phyloP scores from a whole-genome alignment of 495 filamentous ascomycete species.

The Letharia lupina region DNA sequence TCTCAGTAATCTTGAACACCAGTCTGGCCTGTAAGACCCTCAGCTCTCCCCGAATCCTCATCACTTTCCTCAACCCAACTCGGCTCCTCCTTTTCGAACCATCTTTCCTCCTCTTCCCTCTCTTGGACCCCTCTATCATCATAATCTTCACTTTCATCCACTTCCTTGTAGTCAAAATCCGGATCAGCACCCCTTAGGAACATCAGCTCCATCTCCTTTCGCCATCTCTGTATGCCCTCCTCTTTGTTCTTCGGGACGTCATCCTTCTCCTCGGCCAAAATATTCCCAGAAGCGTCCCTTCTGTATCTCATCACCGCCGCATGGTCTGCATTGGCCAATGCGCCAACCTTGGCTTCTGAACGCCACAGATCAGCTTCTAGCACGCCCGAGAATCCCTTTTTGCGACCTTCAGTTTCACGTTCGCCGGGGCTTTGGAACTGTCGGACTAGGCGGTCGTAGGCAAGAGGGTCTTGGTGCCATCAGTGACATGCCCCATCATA shows the following conservation, averaged over 20 bases:
- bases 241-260: slow-evolving; percentile 51
- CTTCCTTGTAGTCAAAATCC: slow-evolving; percentile 64
- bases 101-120: slow-evolving; percentile 52
- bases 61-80: slow-evolving; percentile 47
- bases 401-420: slow-evolving; percentile 59
- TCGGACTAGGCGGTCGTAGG: slow-evolving; percentile 72
- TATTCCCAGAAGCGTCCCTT: slow-evolving; percentile 45
- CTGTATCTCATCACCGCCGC: slow-evolving; percentile 41
- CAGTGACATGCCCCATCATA: slow-evolving; percentile 25
- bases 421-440: slow-evolving; percentile 68
- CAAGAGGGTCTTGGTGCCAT: slow-evolving; percentile 55
- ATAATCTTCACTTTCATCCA: slow-evolving; percentile 62
- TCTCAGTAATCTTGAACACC: slow-evolving; percentile 72
- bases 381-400: slow-evolving; percentile 64
- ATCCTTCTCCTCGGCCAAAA: slow-evolving; percentile 48
- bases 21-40: slow-evolving; percentile 55
- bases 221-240: slow-evolving; percentile 60
- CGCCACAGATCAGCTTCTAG: slow-evolving; percentile 64
- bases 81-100: slow-evolving; percentile 70
- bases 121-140: slow-evolving; percentile 56
- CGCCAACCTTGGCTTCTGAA: slow-evolving; percentile 63
- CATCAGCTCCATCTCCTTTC: slow-evolving; percentile 55
- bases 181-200: slow-evolving; percentile 64
- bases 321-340: slow-evolving; percentile 48
- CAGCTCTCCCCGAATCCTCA: slow-evolving; percentile 31